Evolutionary conservation across 495 filamentous ascomycete genomes (phyloP), one percentile per base, ranked within the genome.

Genomic region (Podospora comata): DNA sequence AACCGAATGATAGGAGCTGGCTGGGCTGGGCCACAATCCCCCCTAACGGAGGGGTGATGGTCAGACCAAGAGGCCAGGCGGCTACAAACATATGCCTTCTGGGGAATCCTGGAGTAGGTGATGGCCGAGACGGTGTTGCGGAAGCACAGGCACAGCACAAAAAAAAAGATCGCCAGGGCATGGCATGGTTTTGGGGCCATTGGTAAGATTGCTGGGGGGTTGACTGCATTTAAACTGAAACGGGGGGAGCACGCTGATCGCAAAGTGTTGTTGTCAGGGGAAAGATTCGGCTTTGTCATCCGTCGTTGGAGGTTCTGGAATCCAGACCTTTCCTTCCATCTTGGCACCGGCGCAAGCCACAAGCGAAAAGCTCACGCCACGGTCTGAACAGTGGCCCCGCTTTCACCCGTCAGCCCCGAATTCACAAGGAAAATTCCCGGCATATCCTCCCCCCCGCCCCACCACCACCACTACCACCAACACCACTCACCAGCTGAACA

Each of bases 161-260:
- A 32, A 48, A 44, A 48, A 48, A 48, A 58, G n/a, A 20, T 20
- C n/a, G 26, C 19, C 19, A 20, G 56, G 30, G 26, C 26, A 28
- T 28, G 26, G 59, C 59, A 61, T 26, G 26, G 16, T 63, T 63
- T 63, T 63, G 32, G 32, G 61, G 34, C 13, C 9, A 48, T 48
- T 48, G 39, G 7, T 48, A 48, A 63, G 61, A 63, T 63, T 63
- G 61, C 32, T 32, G 61, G 61, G 55, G 16, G 5, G n/a, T 26
- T 19, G 61, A 23, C 61, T 39, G 61, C 61, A 63, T 61, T 27
- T 61, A 20, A 61, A n/a, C 27, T 61, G 59, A 61, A 61, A 61
- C 59, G 27, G 28, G 59, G 59, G 19, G 4, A 61, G 27, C 5
- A 4, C n/a, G 54, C 54, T 57, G 54, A 57, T 57, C 54, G 54